These are phyloP conservation scores for Penicillium sp. DNA, from an alignment of 2,329 filamentous ascomycete species.

Conservation along the genomic window DNA sequence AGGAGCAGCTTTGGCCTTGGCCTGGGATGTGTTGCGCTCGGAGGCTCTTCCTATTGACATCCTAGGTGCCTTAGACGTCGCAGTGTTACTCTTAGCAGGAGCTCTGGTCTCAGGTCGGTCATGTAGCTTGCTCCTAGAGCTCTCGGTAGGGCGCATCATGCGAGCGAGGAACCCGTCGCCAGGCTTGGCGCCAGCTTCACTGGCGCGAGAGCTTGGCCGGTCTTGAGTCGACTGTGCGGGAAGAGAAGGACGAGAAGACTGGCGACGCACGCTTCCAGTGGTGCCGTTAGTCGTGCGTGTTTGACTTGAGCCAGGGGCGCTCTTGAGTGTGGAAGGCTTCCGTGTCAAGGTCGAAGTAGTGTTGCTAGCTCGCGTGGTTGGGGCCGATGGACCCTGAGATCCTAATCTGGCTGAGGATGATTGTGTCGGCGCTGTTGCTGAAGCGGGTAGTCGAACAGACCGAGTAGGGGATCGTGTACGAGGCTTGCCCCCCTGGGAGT, in stretches of 20 bases:
- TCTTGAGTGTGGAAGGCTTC: constrained; percentile 38
- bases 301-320: constrained; percentile 20
- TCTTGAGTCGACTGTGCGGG: constrained; percentile 30
- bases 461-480: constrained; percentile 42
- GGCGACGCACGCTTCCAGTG: constrained; percentile 27
- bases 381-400: constrained; percentile 11
- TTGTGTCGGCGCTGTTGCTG: constrained; percentile 41
- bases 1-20: constrained; percentile 16
- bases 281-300: constrained; percentile 25
- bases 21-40: constrained; percentile 16
- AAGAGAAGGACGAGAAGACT: constrained; percentile 33
- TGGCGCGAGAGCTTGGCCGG: constrained; percentile 42
- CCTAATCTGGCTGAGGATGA: constrained; percentile 39
- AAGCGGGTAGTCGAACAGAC: constrained; percentile 40
- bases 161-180: constrained; percentile 49
- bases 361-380: constrained; percentile 28
- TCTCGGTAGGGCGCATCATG: constrained; percentile 53
- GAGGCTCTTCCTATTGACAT: constrained; percentile 25
- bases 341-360: constrained; percentile 30
- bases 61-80: constrained; percentile 21
- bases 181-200: constrained; percentile 36
- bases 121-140: constrained; percentile 49
- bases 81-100: constrained; percentile 31
- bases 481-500: constrained; percentile 24
- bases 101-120: constrained; percentile 46